Conservation (phyloP, 2,329 filamentous ascomycete genomes). For the Daldinia eschscholtzii region DNA sequence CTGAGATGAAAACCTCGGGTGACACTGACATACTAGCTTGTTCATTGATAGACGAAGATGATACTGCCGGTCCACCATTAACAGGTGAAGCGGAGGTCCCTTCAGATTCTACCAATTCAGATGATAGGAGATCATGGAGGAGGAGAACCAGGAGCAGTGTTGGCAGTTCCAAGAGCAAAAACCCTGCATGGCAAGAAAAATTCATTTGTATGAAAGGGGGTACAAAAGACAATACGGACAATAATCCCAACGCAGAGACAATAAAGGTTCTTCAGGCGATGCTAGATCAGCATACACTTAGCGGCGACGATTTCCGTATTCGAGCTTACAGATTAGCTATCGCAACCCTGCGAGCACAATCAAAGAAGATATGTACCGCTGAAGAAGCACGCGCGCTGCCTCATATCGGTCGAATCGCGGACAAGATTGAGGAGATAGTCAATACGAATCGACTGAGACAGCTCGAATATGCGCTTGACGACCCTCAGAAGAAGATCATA, state of each 20-base stretch:
- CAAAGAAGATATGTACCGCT: constrained; percentile 72
- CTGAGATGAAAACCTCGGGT: constrained; percentile 58
- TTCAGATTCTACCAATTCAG: constrained; percentile 34
- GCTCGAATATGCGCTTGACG: constrained; percentile 76
- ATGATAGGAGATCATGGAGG: constrained; percentile 36
- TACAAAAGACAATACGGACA: constrained; percentile 56
- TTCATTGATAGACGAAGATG: constrained; percentile 18
- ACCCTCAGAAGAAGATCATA: constrained; percentile 74
- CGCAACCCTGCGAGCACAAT: constrained; percentile 76
- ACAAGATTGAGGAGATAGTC: constrained; percentile 91
- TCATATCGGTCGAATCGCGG: constrained; percentile 78
- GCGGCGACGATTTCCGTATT: constrained; percentile 82
- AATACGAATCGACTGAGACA: constrained; percentile 77
- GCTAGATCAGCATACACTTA: constrained; percentile 80
- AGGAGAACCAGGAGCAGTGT: constrained; percentile 46
- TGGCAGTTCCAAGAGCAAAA: constrained; percentile 47
- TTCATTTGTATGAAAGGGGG: constrained; percentile 69
- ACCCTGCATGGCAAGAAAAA: constrained; percentile 58
- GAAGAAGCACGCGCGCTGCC: constrained; percentile 76
- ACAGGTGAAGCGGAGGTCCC: constrained; percentile 39
- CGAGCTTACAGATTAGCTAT: constrained; percentile 83
- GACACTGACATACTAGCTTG: constrained; percentile 1
- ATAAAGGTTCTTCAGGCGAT: constrained; percentile 84
- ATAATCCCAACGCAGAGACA: constrained; percentile 79
- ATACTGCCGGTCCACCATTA: constrained; percentile 38